A percentile compares a stretch with the other conserved stretches of the same genome.
Conservation (phyloP, 306 rosid species). For the Cicer arietinum region DNA sequence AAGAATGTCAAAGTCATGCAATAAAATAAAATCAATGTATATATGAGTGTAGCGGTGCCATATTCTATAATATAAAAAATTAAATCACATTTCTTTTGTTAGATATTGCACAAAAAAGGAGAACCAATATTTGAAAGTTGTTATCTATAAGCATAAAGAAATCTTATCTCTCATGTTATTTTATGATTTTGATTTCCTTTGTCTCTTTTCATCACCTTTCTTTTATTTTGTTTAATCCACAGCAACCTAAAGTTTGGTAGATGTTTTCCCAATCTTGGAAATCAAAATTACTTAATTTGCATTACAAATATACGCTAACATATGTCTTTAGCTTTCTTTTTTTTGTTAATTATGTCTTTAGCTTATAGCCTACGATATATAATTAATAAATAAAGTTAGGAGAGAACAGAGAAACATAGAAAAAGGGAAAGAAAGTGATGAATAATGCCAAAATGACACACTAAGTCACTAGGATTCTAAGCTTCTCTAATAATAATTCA, state of each 20-base stretch:
- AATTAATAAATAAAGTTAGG: conserved; percentile 2
- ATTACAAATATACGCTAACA: conserved; percentile 24
- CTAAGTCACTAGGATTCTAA: conserved; percentile 27
- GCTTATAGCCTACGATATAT: conserved; percentile 25
- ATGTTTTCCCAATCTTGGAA: conserved; percentile 22
- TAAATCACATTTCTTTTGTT: not conserved
- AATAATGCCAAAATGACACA: conserved; percentile 48
- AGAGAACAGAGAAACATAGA: conserved; percentile 20
- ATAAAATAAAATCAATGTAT: conserved; percentile 1
- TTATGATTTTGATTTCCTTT: conserved; percentile 3
- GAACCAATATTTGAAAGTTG: conserved; percentile 24
- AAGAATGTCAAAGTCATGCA: not conserved
- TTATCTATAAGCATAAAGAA: conserved; percentile 22
- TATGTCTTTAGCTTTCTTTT: conserved; percentile 38
- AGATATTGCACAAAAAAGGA: conserved; percentile 31
- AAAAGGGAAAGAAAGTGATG: conserved; percentile 10
- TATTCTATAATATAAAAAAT: not conserved
- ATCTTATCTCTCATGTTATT: conserved; percentile 42
- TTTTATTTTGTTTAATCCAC: conserved; percentile 34
- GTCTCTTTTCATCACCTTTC: conserved; percentile 22
- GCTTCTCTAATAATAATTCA: conserved; percentile 41
- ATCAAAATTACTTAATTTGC: conserved; percentile 6
- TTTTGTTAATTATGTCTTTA: too few species aligned
- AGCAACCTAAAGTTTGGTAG: conserved; percentile 31
- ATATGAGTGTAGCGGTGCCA: not conserved